Evolutionary conservation across 768 basidiomycete species (phyloP).

Genomic region (Suillus placidus): DNA sequence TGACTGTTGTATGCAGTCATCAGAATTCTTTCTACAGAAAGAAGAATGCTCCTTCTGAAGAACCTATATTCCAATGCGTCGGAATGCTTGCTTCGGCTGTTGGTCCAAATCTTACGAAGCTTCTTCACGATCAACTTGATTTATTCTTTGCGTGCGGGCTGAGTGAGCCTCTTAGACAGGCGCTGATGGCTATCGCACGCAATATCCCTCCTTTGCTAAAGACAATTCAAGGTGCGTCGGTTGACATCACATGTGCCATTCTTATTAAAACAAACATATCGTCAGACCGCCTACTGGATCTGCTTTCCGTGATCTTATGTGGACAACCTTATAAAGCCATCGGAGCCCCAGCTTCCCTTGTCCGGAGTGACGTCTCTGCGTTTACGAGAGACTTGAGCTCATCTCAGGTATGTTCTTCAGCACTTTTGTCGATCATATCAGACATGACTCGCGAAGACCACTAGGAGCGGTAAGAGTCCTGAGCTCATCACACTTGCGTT

Average conservation of each 20-base stretch:
- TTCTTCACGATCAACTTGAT: slow-evolving; percentile 95
- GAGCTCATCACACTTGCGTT: slow-evolving; percentile 82
- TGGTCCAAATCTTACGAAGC: slow-evolving; percentile 92
- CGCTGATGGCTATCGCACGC: slow-evolving; percentile 80
- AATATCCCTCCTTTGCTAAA: slow-evolving; percentile 89
- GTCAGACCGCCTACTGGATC: slow-evolving; percentile 85
- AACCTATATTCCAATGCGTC: slow-evolving; percentile 96
- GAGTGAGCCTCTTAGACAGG: slow-evolving; percentile 84
- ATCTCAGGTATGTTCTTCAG: slow-evolving; percentile 43
- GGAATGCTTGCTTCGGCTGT: slow-evolving; percentile 95
- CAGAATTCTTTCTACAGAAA: slow-evolving; percentile 44
- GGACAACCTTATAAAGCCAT: slow-evolving; percentile 87
- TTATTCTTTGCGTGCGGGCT: slow-evolving; percentile 95
- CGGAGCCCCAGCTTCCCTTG: slow-evolving; percentile 74
- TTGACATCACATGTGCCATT: neutral
- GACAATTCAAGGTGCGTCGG: slow-evolving; percentile 79
- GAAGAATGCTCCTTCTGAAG: slow-evolving; percentile 92
- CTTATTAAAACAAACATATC: neutral
- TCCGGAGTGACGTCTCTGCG: slow-evolving; percentile 52
- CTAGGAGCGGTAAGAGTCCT: slow-evolving; percentile 59
- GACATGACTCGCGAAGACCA: slow-evolving; percentile 34
- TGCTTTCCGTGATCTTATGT: slow-evolving; percentile 77
- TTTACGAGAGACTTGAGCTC: slow-evolving; percentile 54
- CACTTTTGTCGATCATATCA: neutral
- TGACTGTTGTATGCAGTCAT: neutral